Base-by-base conservation (phyloP, 225 moss, liverwort and hornwort species). In the Marchantia paleacea region DNA sequence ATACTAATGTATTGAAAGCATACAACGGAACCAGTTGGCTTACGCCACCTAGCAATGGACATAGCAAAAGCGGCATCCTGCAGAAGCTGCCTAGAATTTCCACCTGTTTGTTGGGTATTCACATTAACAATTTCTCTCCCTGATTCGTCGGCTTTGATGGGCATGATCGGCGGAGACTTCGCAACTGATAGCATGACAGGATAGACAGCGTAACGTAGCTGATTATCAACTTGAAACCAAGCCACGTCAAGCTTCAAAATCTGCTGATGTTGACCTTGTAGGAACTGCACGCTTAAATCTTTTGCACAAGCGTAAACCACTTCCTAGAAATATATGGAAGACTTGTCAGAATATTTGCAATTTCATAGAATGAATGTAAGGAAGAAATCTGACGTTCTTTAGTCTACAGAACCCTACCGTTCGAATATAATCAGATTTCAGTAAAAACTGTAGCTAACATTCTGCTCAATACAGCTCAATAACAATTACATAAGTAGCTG, bases 151-250 rank as follows among this genome's bases (percentile, higher is more conserved):
- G 67, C 16, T n/a, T n/a, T 73, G 26, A 57, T 50, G 7, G 51
- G 53, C 8, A 31, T 13, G 12, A 69, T 72, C 63, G 83, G 88
- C 79, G 83, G 83, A 65, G 78, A 57, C 60, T 90, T 88, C 47
- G 91, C 91, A 75, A 90, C 91, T 61, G 96, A 97, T 60, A 97
- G 84, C 85, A 97, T 88, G 83, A 97, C 94, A 58, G 94, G 96
- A 85, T 97, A 94, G 55, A 94, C 91, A 80, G 96, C 88, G 85
- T 91, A 91, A 82, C 88, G 93, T 64, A 97, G 92, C 87, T 97
- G 96, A 80, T 94, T 97, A 79, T 97, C 94, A 74, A 93, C 87
- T 89, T 97, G 94, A 20, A 97, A 67, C 81, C 89, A 90, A 76
- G 87, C 84, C 72, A 93, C 83, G 78, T 92, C 91, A 52, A 97